phyloP scores from a whole-genome alignment of 306 rosid species.

The Cucurbita ficifolia region DNA sequence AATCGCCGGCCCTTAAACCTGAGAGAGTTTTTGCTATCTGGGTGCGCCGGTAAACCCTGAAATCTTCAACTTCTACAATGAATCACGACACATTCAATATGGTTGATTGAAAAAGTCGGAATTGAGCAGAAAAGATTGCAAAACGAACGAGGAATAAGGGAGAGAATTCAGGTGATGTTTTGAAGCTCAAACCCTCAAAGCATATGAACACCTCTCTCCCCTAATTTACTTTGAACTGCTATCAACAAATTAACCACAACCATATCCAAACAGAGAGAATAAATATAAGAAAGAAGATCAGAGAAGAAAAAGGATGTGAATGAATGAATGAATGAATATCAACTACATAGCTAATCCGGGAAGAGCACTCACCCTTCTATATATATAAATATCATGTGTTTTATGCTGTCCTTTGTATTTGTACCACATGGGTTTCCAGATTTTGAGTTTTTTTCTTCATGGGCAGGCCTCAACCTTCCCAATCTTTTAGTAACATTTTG shows the following conservation, averaged over 20 bases:
- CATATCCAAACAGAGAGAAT: conserved; percentile 24
- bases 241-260: conserved; percentile 13
- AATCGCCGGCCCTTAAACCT: conserved; percentile 13
- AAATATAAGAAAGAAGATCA: conserved; percentile 14
- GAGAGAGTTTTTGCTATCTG: conserved; percentile 22
- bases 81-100: conserved; percentile 17
- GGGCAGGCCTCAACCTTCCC: background rate
- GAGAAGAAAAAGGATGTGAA: conserved; percentile 19
- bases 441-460: background rate
- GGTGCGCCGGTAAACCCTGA: conserved; percentile 8
- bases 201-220: conserved; percentile 35
- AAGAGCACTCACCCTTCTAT: background rate
- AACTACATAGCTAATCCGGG: conserved; percentile 33
- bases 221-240: conserved; percentile 6
- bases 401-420: background rate
- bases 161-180: conserved; percentile 19
- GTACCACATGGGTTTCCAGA: conserved; percentile 7
- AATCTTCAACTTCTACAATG: conserved; percentile 14
- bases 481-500: background rate
- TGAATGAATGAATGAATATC: conserved; percentile 2
- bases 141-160: conserved; percentile 15
- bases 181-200: conserved; percentile 46
- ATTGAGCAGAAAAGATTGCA: background rate
- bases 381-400: background rate
- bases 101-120: background rate